These are phyloP conservation scores for Mollisia scopiformis DNA, from an alignment of 2,329 filamentous ascomycete genomes.

Conservation along the genomic window DNA sequence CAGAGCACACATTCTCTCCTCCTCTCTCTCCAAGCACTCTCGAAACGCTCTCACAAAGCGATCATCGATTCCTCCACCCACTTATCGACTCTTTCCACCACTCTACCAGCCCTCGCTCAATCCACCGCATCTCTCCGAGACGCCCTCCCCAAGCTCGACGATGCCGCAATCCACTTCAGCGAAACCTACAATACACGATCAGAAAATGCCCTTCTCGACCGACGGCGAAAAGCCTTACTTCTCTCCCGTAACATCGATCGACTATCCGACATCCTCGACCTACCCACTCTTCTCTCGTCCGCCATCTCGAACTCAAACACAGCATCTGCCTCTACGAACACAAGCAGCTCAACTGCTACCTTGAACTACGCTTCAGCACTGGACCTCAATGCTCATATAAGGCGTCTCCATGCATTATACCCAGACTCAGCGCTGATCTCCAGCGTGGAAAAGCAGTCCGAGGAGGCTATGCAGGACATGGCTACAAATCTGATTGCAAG, in stretches of 20 bases:
- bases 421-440: slow-evolving; percentile 75
- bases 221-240: slow-evolving; percentile 78
- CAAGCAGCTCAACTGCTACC: slow-evolving; percentile 45
- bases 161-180: slow-evolving; percentile 78
- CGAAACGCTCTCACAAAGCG: slow-evolving; percentile 84
- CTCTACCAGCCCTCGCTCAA: slow-evolving; percentile 70
- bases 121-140: slow-evolving; percentile 69
- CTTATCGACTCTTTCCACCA: slow-evolving; percentile 71
- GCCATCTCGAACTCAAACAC: slow-evolving; percentile 60
- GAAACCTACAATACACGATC: slow-evolving; percentile 77
- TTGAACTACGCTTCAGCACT: slow-evolving; percentile 87
- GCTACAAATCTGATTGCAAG: slow-evolving; percentile 80
- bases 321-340: slow-evolving; percentile 43
- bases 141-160: slow-evolving; percentile 78
- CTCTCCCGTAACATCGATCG: slow-evolving; percentile 87
- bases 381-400: slow-evolving; percentile 92
- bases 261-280: slow-evolving; percentile 86
- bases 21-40: slow-evolving; percentile 82
- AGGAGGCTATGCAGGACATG: slow-evolving; percentile 87
- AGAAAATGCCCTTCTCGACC: slow-evolving; percentile 69
- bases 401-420: slow-evolving; percentile 81
- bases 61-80: slow-evolving; percentile 81
- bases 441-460: slow-evolving; percentile 76
- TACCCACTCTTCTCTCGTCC: slow-evolving; percentile 83
- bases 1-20: slow-evolving; percentile 81